A percentile compares a stretch with the other conserved stretches of the same genome.
These are phyloP conservation scores for Mercurialis annua DNA, from an alignment of 345 rosid species.

Conservation along the genomic window DNA sequence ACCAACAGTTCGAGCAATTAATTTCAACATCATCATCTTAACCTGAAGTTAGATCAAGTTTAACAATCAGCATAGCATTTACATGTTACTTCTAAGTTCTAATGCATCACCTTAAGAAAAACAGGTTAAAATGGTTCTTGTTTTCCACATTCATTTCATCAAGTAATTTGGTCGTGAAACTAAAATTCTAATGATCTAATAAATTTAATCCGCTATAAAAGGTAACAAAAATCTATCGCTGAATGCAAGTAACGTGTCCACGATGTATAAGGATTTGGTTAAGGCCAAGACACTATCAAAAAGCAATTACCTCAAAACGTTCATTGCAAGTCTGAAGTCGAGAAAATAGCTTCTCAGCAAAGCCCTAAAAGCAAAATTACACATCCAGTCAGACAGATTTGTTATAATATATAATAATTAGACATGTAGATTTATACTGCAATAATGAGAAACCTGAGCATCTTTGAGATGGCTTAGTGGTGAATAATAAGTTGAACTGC, in stretches of 20 bases:
- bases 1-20: conserved; percentile 84
- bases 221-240: neutral
- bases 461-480: conserved; percentile 84
- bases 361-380: conserved; percentile 50
- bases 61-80: neutral
- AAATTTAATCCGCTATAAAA: neutral
- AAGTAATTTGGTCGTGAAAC: neutral
- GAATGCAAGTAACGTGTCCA: neutral
- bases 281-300: conserved; percentile 4
- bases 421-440: neutral
- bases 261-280: neutral
- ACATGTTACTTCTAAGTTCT: too few species aligned
- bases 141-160: neutral
- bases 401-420: neutral
- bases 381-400: neutral
- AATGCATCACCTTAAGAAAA: neutral
- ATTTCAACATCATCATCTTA: conserved; percentile 89
- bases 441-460: conserved; percentile 59
- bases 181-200: neutral
- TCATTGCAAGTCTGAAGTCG: conserved; percentile 89
- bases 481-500: conserved; percentile 52
- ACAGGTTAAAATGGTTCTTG: neutral
- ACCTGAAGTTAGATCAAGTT: conserved; percentile 45
- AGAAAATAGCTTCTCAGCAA: conserved; percentile 76
- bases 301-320: conserved; percentile 64